Conservation (phyloP, 331 rosid species). For the Acacia pycnantha region DNA sequence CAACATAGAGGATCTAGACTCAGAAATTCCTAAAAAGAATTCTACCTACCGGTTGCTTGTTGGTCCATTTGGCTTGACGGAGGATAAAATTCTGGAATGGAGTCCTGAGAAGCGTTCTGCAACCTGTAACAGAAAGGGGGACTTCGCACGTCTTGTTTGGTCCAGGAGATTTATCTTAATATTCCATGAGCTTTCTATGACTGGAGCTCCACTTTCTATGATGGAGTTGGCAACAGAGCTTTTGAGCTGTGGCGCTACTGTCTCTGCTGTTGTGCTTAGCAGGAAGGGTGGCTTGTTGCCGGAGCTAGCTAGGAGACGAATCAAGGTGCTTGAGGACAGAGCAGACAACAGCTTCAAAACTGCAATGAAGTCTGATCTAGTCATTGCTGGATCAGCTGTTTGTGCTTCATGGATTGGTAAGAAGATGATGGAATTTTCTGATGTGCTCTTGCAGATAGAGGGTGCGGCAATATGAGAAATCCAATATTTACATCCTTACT, state of each 20-base stretch:
- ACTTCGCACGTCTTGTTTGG: conserved; percentile 70
- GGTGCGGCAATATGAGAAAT: neutral
- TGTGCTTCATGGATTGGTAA: conserved; percentile 93
- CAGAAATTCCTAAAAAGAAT: conserved; percentile 61
- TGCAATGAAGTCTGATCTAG: conserved; percentile 78
- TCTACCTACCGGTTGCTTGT: conserved; percentile 68
- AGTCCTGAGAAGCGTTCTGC: conserved; percentile 67
- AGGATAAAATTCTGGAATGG: conserved; percentile 74
- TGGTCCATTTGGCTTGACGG: conserved; percentile 76
- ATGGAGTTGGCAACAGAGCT: conserved; percentile 87
- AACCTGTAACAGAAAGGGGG: conserved; percentile 65
- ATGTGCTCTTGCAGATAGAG: conserved; percentile 1
- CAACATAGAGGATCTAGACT: conserved; percentile 46
- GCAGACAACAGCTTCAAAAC: conserved; percentile 67
- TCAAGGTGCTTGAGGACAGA: conserved; percentile 83
- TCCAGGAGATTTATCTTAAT: conserved; percentile 72
- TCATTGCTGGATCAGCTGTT: conserved; percentile 85
- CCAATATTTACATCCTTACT: neutral
- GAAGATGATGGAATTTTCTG: conserved; percentile 26
- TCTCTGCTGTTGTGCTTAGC: conserved; percentile 82
- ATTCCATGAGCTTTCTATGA: conserved; percentile 87
- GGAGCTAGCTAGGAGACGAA: conserved; percentile 72
- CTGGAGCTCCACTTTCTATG: conserved; percentile 90
- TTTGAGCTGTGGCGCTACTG: conserved; percentile 81
- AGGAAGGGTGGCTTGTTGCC: conserved; percentile 86